A percentile compares a stretch with the other conserved stretches of the same genome.
Conservation (phyloP, 305 asterid genomes). For the Nicotiana rustica region DNA sequence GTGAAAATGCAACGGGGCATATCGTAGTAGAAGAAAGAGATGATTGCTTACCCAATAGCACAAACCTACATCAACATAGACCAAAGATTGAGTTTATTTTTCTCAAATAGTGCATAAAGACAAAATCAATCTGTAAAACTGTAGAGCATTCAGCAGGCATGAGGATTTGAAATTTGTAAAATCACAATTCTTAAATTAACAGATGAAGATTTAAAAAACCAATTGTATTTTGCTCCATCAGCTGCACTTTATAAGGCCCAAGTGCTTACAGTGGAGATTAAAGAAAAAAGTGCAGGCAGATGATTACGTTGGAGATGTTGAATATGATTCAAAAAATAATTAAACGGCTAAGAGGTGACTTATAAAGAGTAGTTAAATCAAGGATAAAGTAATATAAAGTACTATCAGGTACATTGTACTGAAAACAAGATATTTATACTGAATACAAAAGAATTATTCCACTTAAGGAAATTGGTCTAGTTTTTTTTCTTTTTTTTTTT, state of each 20-base stretch:
- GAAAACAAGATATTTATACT: background rate
- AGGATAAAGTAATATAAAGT: background rate
- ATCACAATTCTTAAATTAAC: background rate
- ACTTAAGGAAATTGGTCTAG: background rate
- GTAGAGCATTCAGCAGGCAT: conserved; percentile 2
- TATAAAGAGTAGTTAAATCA: conserved; percentile 11
- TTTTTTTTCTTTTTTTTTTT: background rate
- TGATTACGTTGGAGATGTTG: background rate
- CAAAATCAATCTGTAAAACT: background rate
- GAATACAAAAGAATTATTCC: background rate
- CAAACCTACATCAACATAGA: background rate
- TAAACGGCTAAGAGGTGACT: background rate
- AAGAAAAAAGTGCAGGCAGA: background rate
- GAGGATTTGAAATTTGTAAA: background rate
- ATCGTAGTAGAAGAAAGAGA: background rate
- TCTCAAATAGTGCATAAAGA: background rate
- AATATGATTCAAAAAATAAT: background rate
- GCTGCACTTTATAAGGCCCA: conserved; percentile 8
- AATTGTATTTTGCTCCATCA: background rate
- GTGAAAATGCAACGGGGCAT: conserved; percentile 1
- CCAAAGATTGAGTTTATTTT: background rate
- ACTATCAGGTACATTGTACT: background rate
- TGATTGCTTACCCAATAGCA: background rate
- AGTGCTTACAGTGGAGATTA: background rate
- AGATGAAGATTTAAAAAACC: background rate